These are phyloP conservation scores for Globisporangium irregulare DNA, from an alignment of 352 stramenopile genomes.

Conservation along the genomic window DNA sequence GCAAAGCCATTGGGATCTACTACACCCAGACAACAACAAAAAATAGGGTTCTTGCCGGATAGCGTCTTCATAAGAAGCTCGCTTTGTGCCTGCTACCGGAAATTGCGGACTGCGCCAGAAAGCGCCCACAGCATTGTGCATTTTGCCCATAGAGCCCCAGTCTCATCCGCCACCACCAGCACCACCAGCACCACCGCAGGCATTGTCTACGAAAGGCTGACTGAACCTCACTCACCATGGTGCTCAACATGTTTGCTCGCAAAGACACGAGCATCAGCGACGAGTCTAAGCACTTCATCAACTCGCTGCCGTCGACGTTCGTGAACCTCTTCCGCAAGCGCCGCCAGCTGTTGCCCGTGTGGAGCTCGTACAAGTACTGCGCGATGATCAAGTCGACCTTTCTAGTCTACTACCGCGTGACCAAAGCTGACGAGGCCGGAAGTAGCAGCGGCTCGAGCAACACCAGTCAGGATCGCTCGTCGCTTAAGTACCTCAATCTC, in stretches of 20 bases:
- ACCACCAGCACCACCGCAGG: background rate
- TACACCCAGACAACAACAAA: background rate
- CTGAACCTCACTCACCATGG: slow-evolving; percentile 33
- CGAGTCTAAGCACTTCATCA: slow-evolving; percentile 79
- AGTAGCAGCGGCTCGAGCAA: slow-evolving; percentile 19
- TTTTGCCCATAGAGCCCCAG: background rate
- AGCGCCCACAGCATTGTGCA: slow-evolving; percentile 2
- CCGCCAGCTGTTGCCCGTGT: slow-evolving; percentile 73
- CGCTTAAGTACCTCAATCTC: slow-evolving; percentile 79
- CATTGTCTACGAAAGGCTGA: background rate
- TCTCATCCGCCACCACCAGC: background rate
- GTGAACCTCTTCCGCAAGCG: slow-evolving; percentile 85
- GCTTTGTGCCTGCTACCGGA: background rate
- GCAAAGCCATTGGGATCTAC: background rate
- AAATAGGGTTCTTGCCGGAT: background rate
- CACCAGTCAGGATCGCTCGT: background rate
- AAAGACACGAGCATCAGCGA: slow-evolving; percentile 71
- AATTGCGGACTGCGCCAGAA: background rate
- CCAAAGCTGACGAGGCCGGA: slow-evolving; percentile 38
- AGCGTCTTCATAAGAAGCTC: background rate
- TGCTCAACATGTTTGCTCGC: slow-evolving; percentile 77
- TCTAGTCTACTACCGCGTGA: slow-evolving; percentile 80
- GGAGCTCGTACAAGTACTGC: slow-evolving; percentile 85
- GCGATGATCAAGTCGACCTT: slow-evolving; percentile 86
- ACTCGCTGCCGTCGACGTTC: slow-evolving; percentile 81